Percentiles rank a stretch among this genome's conserved stretches.
phyloP scores from a whole-genome alignment of 306 rosid species.

The Medicago ruthenica region DNA sequence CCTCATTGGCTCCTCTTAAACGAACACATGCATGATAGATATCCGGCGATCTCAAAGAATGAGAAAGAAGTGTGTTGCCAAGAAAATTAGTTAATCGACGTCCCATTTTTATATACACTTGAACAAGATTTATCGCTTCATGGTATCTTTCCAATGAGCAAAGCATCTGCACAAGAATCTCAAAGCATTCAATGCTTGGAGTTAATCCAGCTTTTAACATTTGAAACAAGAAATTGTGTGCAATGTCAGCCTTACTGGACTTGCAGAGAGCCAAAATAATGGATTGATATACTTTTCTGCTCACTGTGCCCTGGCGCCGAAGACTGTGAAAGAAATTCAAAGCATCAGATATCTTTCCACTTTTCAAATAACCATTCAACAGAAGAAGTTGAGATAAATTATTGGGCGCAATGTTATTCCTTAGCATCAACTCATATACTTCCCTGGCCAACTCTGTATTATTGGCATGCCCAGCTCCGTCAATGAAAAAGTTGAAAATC shows the following conservation, averaged over 20 bases:
- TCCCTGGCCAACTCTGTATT: slow-evolving; percentile 65
- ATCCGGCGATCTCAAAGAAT: slow-evolving; percentile 60
- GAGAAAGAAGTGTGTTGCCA: slow-evolving; percentile 69
- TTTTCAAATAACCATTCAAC: slow-evolving; percentile 59
- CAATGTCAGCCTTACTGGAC: slow-evolving; percentile 50
- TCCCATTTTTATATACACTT: slow-evolving; percentile 63
- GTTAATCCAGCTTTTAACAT: slow-evolving; percentile 50
- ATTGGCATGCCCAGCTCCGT: slow-evolving; percentile 62
- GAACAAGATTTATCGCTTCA: slow-evolving; percentile 59
- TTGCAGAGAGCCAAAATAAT: slow-evolving; percentile 65
- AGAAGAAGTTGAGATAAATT: slow-evolving; percentile 48
- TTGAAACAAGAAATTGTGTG: slow-evolving; percentile 50
- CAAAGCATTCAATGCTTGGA: slow-evolving; percentile 71
- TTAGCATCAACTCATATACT: slow-evolving; percentile 66
- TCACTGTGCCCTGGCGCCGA: slow-evolving; percentile 42
- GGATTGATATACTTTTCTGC: slow-evolving; percentile 46
- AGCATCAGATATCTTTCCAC: slow-evolving; percentile 63
- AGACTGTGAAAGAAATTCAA: slow-evolving; percentile 59
- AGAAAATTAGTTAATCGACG: slow-evolving; percentile 68
- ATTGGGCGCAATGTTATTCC: slow-evolving; percentile 55
- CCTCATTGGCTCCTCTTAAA: slow-evolving; percentile 51
- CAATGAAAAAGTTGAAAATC: slow-evolving; percentile 57
- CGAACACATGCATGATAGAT: slow-evolving; percentile 57
- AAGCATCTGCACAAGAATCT: slow-evolving; percentile 56
- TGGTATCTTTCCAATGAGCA: slow-evolving; percentile 53